Evolutionary conservation across 1,139 yeast genomes (phyloP).

Genomic region (Groenewaldozyma sp.): DNA sequence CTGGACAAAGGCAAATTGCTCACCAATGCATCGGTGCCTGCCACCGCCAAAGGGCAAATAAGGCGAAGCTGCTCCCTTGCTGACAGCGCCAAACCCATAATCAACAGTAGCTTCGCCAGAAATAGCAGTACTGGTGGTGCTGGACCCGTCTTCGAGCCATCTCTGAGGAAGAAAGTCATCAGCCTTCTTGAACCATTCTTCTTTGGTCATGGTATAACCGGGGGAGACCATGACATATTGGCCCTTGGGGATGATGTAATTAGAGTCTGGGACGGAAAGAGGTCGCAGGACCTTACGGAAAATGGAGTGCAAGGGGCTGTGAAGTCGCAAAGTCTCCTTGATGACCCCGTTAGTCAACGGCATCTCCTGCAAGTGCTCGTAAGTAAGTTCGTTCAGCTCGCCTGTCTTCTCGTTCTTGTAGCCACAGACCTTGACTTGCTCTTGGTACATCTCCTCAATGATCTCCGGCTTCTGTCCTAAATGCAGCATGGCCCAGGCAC

Average conservation of each 20-base stretch:
- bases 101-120: conserved; percentile 55
- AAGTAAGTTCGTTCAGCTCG: conserved; percentile 42
- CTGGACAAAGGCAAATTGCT: conserved; percentile 94
- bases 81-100: conserved; percentile 91
- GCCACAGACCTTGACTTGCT: conserved; percentile 56
- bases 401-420: conserved; percentile 32
- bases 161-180: conserved; percentile 69
- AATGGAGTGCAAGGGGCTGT: conserved; percentile 91
- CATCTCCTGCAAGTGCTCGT: conserved; percentile 76
- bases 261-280: conserved; percentile 70
- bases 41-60: conserved; percentile 99
- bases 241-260: conserved; percentile 77
- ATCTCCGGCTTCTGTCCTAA: conserved; percentile 77
- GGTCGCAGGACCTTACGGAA: conserved; percentile 83
- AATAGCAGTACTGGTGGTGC: conserved; percentile 29
- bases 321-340: conserved; percentile 90
- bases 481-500: conserved; percentile 90
- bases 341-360: conserved; percentile 72
- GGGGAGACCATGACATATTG: conserved; percentile 90
- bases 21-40: conserved; percentile 98
- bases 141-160: conserved; percentile 56
- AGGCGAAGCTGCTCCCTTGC: conserved; percentile 93
- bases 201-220: conserved; percentile 77
- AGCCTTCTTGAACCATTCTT: conserved; percentile 66
- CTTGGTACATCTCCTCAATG: conserved; percentile 71